These are phyloP conservation scores for Cryptococcus hybrid DNA, from an alignment of 1,284 basidiomycete species.

Conservation along the genomic window DNA sequence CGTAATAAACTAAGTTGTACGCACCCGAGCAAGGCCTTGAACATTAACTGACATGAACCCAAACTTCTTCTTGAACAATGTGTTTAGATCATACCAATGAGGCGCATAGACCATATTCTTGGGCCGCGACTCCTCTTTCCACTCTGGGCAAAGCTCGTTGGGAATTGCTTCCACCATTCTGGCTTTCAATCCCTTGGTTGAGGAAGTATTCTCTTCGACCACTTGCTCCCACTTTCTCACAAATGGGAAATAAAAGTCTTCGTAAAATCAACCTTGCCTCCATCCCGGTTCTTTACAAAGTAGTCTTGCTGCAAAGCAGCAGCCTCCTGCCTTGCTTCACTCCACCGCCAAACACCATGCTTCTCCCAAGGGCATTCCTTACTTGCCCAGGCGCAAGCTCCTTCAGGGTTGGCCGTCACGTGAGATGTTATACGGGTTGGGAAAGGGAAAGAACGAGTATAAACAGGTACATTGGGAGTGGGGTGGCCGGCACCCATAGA, in stretches of 20 bases:
- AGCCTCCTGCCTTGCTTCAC: conserved; percentile 63
- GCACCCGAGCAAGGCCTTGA: conserved; percentile 76
- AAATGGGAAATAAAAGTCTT: conserved; percentile 82
- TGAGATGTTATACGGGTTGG: conserved; percentile 59
- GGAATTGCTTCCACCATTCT: conserved; percentile 81
- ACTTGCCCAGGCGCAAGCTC: conserved; percentile 66
- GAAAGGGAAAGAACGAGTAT: conserved; percentile 78
- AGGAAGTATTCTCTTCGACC: conserved; percentile 52
- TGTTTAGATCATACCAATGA: conserved; percentile 92
- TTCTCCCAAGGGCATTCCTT: conserved; percentile 82
- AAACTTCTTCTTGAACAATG: conserved; percentile 76
- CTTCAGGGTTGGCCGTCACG: conserved; percentile 55
- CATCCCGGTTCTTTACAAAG: conserved; percentile 66
- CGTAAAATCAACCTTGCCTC: conserved; percentile 76
- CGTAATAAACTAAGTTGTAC: conserved; percentile 23
- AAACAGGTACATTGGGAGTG: conserved; percentile 63
- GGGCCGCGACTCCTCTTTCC: conserved; percentile 64
- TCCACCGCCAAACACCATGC: conserved; percentile 94
- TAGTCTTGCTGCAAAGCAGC: conserved; percentile 83
- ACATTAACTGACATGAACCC: conserved; percentile 84
- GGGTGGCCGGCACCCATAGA: conserved; percentile 77
- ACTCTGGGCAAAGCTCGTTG: conserved; percentile 84
- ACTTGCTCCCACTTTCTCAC: conserved; percentile 67
- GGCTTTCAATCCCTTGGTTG: conserved; percentile 49
- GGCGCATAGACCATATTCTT: conserved; percentile 82